These are phyloP conservation scores for Madurella fahalii DNA, from an alignment of 2,329 filamentous ascomycete species.

Conservation along the genomic window DNA sequence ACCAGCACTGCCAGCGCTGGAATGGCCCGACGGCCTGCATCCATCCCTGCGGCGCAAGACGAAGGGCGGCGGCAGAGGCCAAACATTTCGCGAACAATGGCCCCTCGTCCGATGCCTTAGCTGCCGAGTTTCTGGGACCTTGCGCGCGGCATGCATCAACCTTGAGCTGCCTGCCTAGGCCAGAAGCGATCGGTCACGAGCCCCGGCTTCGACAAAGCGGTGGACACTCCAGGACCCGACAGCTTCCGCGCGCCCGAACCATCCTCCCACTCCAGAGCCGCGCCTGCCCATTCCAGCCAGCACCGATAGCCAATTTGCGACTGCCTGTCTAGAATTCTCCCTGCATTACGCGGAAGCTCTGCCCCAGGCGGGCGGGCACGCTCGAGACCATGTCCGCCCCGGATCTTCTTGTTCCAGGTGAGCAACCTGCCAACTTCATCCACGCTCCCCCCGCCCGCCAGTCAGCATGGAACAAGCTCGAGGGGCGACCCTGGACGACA, in stretches of 20 bases:
- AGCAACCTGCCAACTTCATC: background rate
- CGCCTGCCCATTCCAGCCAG: background rate
- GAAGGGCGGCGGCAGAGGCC: too few relatives aligned
- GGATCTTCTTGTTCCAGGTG: slow-evolving; percentile 8
- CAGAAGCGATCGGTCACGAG: too few relatives aligned
- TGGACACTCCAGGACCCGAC: too few relatives aligned
- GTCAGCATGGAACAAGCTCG: background rate
- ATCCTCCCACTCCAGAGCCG: background rate
- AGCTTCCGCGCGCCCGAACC: background rate
- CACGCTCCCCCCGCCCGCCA: background rate
- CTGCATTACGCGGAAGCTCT: background rate
- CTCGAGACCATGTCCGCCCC: background rate
- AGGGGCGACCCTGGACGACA: background rate
- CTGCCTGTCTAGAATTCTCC: background rate
- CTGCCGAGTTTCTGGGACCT: background rate
- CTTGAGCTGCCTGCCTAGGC: background rate
- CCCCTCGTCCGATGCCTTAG: background rate
- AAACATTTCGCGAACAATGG: background rate
- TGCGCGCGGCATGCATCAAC: background rate
- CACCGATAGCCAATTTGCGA: background rate
- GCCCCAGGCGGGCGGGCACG: background rate
- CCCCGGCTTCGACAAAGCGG: too few relatives aligned
- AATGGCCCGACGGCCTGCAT: background rate
- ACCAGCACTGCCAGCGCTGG: background rate
- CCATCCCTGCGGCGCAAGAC: background rate